Evolutionary conservation across 768 basidiomycete species (phyloP).

Genomic region (Myochromella boudieri): DNA sequence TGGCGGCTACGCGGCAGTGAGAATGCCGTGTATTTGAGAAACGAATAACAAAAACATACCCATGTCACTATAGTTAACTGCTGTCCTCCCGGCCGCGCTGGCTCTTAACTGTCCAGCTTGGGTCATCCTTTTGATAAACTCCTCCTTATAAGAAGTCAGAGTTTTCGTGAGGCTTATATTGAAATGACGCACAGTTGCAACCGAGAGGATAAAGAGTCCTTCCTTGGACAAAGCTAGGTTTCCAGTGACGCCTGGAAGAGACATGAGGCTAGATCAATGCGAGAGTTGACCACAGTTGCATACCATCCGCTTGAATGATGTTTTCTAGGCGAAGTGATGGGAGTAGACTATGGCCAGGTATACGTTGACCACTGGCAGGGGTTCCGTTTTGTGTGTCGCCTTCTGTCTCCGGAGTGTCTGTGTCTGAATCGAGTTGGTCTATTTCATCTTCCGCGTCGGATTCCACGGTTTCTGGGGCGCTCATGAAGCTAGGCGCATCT

Average conservation of each 20-base stretch:
- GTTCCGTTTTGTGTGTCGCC: constrained; percentile 26
- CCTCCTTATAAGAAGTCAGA: constrained; percentile 54
- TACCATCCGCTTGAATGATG: constrained; percentile 79
- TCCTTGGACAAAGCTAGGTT: constrained; percentile 73
- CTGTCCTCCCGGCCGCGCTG: constrained; percentile 52
- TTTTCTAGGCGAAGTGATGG: constrained; percentile 69
- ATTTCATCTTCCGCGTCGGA: constrained; percentile 60
- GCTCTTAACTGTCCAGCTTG: constrained; percentile 71
- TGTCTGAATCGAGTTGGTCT: constrained; percentile 64
- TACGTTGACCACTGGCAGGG: constrained; percentile 37
- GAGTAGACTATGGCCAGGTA: constrained; percentile 65
- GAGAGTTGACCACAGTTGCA: constrained; percentile 17
- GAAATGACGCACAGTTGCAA: constrained; percentile 61
- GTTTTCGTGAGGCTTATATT: background rate
- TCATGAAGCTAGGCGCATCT: constrained; percentile 6
- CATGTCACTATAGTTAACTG: constrained; percentile 71
- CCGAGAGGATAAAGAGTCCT: constrained; percentile 68
- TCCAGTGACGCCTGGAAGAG: constrained; percentile 49
- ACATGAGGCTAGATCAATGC: constrained; percentile 4
- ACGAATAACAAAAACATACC: constrained; percentile 42
- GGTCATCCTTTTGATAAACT: constrained; percentile 77
- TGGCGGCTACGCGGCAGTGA: constrained; percentile 41
- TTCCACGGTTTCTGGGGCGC: constrained; percentile 26
- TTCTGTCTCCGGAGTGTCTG: constrained; percentile 40
- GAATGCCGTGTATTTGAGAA: background rate